phyloP scores from a whole-genome alignment of 768 basidiomycete genomes.

The Hortiboletus flavorubellus region DNA sequence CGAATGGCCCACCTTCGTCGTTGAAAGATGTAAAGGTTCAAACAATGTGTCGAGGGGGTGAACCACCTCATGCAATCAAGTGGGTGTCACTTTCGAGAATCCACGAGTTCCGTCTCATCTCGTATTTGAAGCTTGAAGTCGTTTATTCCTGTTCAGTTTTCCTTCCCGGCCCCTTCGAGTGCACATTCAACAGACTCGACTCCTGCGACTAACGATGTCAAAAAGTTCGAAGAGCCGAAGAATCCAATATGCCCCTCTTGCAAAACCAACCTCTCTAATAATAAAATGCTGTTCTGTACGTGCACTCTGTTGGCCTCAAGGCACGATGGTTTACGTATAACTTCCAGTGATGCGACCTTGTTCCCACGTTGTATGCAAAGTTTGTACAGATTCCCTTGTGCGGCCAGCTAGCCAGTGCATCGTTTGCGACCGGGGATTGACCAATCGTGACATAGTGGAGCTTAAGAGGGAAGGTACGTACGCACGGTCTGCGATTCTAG shows the following conservation, averaged over 20 bases:
- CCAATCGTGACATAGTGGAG: conserved; percentile 74
- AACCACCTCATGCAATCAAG: conserved; percentile 75
- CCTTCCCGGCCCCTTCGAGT: conserved; percentile 41
- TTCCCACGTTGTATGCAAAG: conserved; percentile 88
- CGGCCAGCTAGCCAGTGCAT: conserved; percentile 78
- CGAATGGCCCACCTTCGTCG: conserved; percentile 58
- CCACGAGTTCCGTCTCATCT: not conserved
- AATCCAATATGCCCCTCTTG: conserved; percentile 85
- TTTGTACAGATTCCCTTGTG: conserved; percentile 86
- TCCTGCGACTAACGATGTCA: conserved; percentile 34
- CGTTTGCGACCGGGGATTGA: conserved; percentile 70
- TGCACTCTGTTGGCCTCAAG: conserved; percentile 5
- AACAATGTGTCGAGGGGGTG: conserved; percentile 83
- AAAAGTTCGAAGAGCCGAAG: conserved; percentile 49
- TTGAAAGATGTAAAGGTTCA: conserved; percentile 81
- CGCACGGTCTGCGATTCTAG: not conserved
- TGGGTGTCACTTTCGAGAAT: conserved; percentile 38
- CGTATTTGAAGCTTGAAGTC: conserved; percentile 63
- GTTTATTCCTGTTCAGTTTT: conserved; percentile 78
- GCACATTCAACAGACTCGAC: conserved; percentile 39
- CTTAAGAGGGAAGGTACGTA: conserved; percentile 81
- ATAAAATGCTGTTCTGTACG: conserved; percentile 64
- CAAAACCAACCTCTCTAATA: conserved; percentile 82
- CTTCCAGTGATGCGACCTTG: conserved; percentile 75
- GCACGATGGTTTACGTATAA: not conserved